phyloP scores from a whole-genome alignment of 371 early-diverging fungal genomes.

The Saksenaea oblongispora region DNA sequence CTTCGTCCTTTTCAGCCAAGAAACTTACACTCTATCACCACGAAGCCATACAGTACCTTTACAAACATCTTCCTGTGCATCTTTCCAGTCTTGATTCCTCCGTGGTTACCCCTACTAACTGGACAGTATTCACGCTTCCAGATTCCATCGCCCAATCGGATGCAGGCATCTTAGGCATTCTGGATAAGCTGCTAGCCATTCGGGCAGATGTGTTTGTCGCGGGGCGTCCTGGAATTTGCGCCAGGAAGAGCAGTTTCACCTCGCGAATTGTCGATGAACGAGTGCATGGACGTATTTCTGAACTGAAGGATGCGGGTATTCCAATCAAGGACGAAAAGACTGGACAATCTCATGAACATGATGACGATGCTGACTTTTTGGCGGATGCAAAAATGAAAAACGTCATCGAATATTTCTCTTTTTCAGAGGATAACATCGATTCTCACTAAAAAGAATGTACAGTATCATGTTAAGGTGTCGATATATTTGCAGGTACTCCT shows the following conservation, averaged over 20 bases:
- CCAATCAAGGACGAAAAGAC: conserved; percentile 5
- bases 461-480: not conserved
- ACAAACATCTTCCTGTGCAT: conserved; percentile 21
- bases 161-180: conserved; percentile 28
- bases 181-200: conserved; percentile 39
- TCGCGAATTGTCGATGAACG: conserved; percentile 33
- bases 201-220: conserved; percentile 32
- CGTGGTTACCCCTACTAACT: conserved; percentile 20
- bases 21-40: conserved; percentile 26
- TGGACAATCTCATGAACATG: not conserved
- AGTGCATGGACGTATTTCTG: conserved; percentile 6
- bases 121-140: conserved; percentile 28
- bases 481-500: too few species aligned
- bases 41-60: conserved; percentile 29
- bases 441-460: not conserved
- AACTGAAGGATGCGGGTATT: not conserved
- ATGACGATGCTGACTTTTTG: not conserved
- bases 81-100: conserved; percentile 21
- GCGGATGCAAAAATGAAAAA: conserved; percentile 12
- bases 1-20: conserved; percentile 21
- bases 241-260: conserved; percentile 31
- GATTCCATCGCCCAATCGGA: conserved; percentile 12
- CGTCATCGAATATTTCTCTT: conserved; percentile 22
- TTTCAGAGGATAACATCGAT: not conserved
- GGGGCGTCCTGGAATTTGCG: conserved; percentile 33